Evolutionary conservation across 306 rosid genomes (phyloP).

Genomic region (Casuarina equisetifolia): DNA sequence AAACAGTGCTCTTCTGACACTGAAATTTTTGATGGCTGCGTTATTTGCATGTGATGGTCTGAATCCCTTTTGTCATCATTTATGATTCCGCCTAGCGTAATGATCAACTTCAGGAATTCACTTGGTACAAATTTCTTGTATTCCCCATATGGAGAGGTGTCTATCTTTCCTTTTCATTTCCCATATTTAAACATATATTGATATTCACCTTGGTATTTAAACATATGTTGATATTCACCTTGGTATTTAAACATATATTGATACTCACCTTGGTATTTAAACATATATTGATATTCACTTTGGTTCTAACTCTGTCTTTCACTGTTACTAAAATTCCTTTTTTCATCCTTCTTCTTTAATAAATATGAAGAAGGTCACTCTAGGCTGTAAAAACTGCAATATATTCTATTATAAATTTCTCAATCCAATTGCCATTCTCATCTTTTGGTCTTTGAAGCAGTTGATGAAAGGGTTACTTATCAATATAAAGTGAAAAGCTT

Average conservation of each 20-base stretch:
- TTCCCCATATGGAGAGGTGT: neutral
- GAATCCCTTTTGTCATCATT: neutral
- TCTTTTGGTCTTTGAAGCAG: neutral
- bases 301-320: neutral
- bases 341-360: neutral
- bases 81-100: neutral
- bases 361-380: neutral
- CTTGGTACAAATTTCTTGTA: neutral
- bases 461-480: neutral
- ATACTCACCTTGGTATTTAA: neutral
- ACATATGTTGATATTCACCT: no score
- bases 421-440: neutral
- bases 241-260: neutral
- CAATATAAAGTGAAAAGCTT: neutral
- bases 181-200: no score
- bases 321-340: neutral
- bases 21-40: neutral
- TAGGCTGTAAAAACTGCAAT: neutral
- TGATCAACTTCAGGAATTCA: neutral
- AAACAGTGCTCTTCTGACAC: neutral
- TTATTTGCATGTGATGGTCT: conserved; percentile 1
- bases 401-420: neutral
- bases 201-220: neutral
- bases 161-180: neutral
- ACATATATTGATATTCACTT: no score